Evolutionary conservation across 129 eudicot genomes (phyloP).

Genomic region (Chrysanthemum lavandulifolium): DNA sequence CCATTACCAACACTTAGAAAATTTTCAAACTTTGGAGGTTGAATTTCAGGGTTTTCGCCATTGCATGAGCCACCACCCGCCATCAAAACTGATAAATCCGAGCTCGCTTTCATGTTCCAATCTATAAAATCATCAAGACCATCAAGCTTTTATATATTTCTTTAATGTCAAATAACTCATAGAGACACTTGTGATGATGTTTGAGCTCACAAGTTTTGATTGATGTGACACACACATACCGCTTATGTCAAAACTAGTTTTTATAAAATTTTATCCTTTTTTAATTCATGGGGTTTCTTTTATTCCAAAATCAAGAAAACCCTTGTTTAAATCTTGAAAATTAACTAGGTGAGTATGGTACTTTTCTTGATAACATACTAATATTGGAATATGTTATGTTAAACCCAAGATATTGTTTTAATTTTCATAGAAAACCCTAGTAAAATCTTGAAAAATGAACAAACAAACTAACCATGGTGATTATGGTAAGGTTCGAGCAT

Average conservation of each 20-base stretch:
- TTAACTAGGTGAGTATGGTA: too few species aligned
- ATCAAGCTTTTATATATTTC: background rate
- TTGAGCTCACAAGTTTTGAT: too few species aligned
- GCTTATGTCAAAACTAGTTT: too few species aligned
- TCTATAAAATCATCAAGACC: slow-evolving; percentile 36
- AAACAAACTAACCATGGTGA: slow-evolving; percentile 50
- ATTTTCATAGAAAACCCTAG: slow-evolving; percentile 7
- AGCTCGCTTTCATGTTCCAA: slow-evolving; percentile 62
- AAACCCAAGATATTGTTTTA: too few species aligned
- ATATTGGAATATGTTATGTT: too few species aligned
- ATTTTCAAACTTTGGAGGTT: slow-evolving; percentile 79
- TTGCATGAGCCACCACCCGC: slow-evolving; percentile 42
- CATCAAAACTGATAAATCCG: slow-evolving; percentile 49
- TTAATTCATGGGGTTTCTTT: slow-evolving; percentile 12
- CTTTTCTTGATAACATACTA: too few species aligned
- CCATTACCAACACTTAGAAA: slow-evolving; percentile 51
- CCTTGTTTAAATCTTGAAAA: slow-evolving; percentile 9
- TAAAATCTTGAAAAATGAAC: background rate
- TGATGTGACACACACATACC: too few species aligned
- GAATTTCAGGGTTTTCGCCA: slow-evolving; percentile 38
- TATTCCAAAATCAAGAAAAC: slow-evolving; percentile 3
- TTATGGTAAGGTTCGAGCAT: slow-evolving; percentile 50
- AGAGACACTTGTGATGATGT: too few species aligned
- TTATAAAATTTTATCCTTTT: background rate
- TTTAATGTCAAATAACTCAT: too few species aligned